Base-by-base conservation (phyloP, 345 rosid genomes). In the Passiflora organensis region DNA sequence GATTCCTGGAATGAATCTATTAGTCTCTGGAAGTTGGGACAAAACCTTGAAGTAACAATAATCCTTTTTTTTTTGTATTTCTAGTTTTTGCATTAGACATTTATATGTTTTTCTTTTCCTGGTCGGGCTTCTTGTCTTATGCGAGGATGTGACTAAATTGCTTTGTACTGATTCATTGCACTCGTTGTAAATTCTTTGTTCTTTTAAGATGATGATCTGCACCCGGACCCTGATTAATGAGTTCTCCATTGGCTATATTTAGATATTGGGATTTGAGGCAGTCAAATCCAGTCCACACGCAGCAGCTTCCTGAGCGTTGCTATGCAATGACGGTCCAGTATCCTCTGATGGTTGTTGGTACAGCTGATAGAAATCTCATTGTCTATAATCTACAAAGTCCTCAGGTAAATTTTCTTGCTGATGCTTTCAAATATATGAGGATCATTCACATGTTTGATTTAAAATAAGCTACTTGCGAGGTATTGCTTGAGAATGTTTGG, bases 191-290 rank as follows among this genome's bases (percentile, higher is more conserved):
- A 41, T 41, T 41, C 0, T 41, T 41, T 41, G n/a, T 12, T 4
- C 43, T 41, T 18, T 53, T 23, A 10, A 8, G 14, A 21, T 32
- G 21, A 16, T 57, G 22, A 41, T 13, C 2, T 56, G 17, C 16
- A 54, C 25, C 16, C 1, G 10, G 9, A 20, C 46, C 37, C 34
- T 47, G 6, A 0, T n/a, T 28, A 32, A 15, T 9, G 17, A 43
- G 16, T 38, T 5, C 24, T 51, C 20, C 56, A 21, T 37, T 59
- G 34, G 19, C 23, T 65, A 45, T 53, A 17, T 61, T 43, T 68
- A 89, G 99, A 74, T 89, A 89, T 55, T 94, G 97, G 99, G 99
- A 89, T 70, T 68, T 78, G 1, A 94, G 99, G 68, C 97, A 89
- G 76, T 41, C 73, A 32, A 87, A 68, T 71, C 96, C 97, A 13